phyloP scores from a whole-genome alignment of 2,329 filamentous ascomycete genomes.

The Blastomyces percursus region DNA sequence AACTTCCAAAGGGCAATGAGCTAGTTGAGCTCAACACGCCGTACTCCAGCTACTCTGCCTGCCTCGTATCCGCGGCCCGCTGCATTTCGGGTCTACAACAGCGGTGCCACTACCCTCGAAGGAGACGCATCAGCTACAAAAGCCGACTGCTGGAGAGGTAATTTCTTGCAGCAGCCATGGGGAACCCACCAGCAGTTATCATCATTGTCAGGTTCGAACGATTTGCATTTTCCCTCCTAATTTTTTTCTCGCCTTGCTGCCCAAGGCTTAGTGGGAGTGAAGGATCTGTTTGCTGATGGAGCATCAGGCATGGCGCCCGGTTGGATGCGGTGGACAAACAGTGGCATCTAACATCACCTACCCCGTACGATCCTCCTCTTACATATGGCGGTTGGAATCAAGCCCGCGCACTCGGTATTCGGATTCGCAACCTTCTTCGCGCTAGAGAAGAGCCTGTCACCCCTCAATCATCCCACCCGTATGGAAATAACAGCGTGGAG shows the following conservation, averaged over 20 bases:
- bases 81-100: not conserved
- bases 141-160: not conserved
- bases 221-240: not conserved
- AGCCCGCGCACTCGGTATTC: conserved; percentile 65
- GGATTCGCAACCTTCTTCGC: conserved; percentile 64
- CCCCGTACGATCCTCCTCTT: conserved; percentile 88
- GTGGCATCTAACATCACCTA: conserved; percentile 87
- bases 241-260: not conserved
- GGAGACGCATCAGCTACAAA: not conserved
- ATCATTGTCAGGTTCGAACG: conserved; percentile 34
- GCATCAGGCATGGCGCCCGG: conserved; percentile 71
- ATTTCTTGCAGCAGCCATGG: conserved; percentile 18
- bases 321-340: conserved; percentile 89
- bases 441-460: conserved; percentile 29
- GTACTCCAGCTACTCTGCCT: not conserved
- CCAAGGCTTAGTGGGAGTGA: not conserved
- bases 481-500: not conserved
- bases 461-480: not conserved
- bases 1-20: conserved; percentile 1
- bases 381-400: conserved; percentile 93
- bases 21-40: conserved; percentile 1
- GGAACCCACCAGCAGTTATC: conserved; percentile 32
- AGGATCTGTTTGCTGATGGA: not conserved
- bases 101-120: not conserved
- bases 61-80: too few relatives aligned